Base-by-base conservation (phyloP, 1,284 basidiomycete genomes). In the Ganoderma meredithae region DNA sequence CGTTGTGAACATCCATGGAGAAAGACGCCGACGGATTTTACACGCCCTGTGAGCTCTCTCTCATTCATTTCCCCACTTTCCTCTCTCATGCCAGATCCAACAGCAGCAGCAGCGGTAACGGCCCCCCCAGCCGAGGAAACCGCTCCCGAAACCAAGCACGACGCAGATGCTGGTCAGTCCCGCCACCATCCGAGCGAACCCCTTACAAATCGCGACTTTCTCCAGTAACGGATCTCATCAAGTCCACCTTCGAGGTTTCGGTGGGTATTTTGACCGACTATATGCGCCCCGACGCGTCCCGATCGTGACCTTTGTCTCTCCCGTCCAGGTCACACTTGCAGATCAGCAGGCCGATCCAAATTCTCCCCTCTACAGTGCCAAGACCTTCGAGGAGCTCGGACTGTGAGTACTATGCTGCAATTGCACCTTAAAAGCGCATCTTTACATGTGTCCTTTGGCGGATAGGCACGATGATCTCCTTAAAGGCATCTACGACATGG, bases 341-440 rank as follows among this genome's bases (percentile, higher is more conserved):
- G 97, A 99, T 82, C 95, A 98, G 79, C 98, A 99, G 83, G 92
- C 90, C 40, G 96, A 99, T 79, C 95, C 96, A 61, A 94, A 98
- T 81, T 99, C 97, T 31, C 98, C 98, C 1, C 82, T 99, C 10
- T 98, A 89, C 81, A 98, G 96, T 69, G 94, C 89, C 59, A 98
- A 98, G 82, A 92, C 93, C 0, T 99, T 99, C 76, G 96, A 99
- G 79, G 92, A 97, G 73, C 88, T 98, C 55, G 95, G 95, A 69
- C 82, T 98, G 96, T 97, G 62, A 76, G 95, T 83, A 13, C 13
- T 47, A 56, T 39, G 15, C 39, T 27, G 25, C 36, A 17, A 15
- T 27, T 27, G 22, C 15, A 33, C 41, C 47, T 60, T 12, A 1
- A 10, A 39, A 22, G 19, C 19, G n/a, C 58, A 9, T 60, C 58